Base-by-base conservation (phyloP, 805 yeast species). In the Wickerhamomyces xylosicus region DNA sequence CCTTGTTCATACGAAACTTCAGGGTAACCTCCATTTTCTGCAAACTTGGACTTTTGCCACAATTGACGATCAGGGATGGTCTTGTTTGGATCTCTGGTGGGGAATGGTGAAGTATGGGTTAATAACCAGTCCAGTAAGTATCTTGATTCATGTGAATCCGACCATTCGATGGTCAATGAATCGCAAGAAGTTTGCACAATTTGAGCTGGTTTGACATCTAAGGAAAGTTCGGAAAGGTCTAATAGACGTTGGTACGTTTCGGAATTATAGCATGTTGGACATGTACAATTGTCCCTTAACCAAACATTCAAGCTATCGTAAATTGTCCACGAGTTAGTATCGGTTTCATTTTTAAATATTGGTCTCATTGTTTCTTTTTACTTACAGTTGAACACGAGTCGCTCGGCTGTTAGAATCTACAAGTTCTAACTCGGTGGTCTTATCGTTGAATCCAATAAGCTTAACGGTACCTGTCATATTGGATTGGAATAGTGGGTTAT, bases 211-310 rank as follows among this genome's bases (percentile, higher is more conserved):
- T 46, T 41, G 19, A 63, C 47, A 29, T 56, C 58, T 19, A 47
- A 52, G 5, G 68, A 67, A 20, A 64, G 53, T 3, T 41, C 37
- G 46, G 73, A 74, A 13, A 81, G 70, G 48, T 77, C 72, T 36
- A 74, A 62, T 19, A 77, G 57, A 37, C 85, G 58, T 55, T 79
- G 85, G 48, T 71, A 74, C 27, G 85, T 79, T 35, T 58, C 50
- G 3, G 66, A 57, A 50, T 70, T 77, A 56, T 65, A 75, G 54
- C 83, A 77, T 21, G 62, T 46, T 10, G 59, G 55, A 45, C 83
- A 78, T 44, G 69, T 79, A 47, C 85, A 79, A 47, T 71, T 67
- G 54, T 79, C 85, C 35, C 85, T 61, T 16, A 79, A 62, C 85
- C 85, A 79, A 35, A 79, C 64, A 51, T 69, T 53, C 13, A 25